Evolutionary conservation across 345 rosid species (phyloP), one percentile per base, ranked within the genome.

Genomic region (Dipteronia sinensis): DNA sequence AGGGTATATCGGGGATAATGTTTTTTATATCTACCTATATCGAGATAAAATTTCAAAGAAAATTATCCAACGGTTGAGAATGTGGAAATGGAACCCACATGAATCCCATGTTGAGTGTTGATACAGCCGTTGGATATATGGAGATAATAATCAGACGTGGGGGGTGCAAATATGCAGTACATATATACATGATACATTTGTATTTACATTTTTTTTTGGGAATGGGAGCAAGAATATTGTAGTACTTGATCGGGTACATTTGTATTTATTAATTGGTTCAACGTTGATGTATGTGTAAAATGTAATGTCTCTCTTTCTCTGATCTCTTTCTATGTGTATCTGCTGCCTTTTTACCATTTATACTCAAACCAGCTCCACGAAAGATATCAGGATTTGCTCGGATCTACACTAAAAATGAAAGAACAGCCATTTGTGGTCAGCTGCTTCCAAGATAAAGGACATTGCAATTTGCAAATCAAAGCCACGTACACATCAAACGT

Each of bases 321-420:
- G 6, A 34, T 3, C 53, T 46, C 20, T 78, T 63, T 76, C 42
- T 44, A 3, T 12, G 55, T 49, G 17, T 49, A 49, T 1, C 73
- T 65, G 29, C 38, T 29, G 29, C 38, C 22, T 56, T 74, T 20
- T 8, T 34, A 34, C 59, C 77, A 55, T 68, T 71, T 83, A 16
- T 10, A 17, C 75, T 31, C 77, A 83, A 79, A 59, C 80, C 78
- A 56, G 15, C 22, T 34, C 51, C 19, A 11, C 2, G 53, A 47
- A 47, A 47, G 15, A 47, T 47, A 47, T 47, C 53, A 62, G 16
- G 31, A 62, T 11, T 22, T 27, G 31, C 29, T 62, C 7, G 34
- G 34, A 62, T 23, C 25, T 19, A 1, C 29, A 62, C 66, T 22
- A 62, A 62, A 62, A 23, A n/a, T 62, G 13, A 62, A 10, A 17